These are phyloP conservation scores for Linanthus parryae DNA, from an alignment of 148 eudicot species.

Conservation along the genomic window DNA sequence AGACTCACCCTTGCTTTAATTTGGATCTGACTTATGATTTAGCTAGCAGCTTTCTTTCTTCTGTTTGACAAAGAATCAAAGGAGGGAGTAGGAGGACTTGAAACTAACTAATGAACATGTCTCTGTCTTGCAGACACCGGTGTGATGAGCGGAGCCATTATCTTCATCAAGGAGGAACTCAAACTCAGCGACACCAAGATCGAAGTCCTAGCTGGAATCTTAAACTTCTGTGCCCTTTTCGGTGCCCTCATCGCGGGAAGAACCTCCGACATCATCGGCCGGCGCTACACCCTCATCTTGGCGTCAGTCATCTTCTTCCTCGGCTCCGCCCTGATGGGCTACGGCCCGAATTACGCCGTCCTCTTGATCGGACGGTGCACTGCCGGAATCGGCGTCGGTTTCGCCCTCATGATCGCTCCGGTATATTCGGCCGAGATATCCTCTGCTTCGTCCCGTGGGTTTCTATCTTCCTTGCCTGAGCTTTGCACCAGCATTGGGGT, in stretches of 20 bases:
- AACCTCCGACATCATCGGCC: slow-evolving; percentile 61
- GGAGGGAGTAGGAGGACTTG: too few species aligned
- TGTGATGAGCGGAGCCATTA: slow-evolving; percentile 84
- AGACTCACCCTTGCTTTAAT: too few species aligned
- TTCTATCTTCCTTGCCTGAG: slow-evolving; percentile 61
- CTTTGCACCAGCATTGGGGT: slow-evolving; percentile 59
- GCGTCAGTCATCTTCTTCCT: slow-evolving; percentile 53
- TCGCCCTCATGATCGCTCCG: slow-evolving; percentile 74
- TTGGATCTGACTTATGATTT: too few species aligned
- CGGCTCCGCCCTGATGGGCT: slow-evolving; percentile 75
- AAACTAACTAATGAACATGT: too few species aligned
- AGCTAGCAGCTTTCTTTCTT: too few species aligned
- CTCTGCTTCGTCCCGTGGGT: slow-evolving; percentile 50
- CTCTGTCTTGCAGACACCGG: slow-evolving; percentile 81
- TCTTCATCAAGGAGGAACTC: slow-evolving; percentile 66
- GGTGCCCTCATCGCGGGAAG: slow-evolving; percentile 70
- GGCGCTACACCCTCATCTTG: slow-evolving; percentile 52
- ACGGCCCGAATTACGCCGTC: slow-evolving; percentile 43
- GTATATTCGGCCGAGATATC: slow-evolving; percentile 81
- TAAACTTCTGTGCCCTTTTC: slow-evolving; percentile 57
- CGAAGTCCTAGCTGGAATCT: slow-evolving; percentile 55
- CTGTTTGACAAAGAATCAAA: too few species aligned
- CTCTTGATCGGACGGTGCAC: slow-evolving; percentile 52
- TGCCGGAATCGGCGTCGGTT: slow-evolving; percentile 76
- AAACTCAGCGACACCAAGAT: slow-evolving; percentile 47